Percentiles rank a stretch among this genome's conserved stretches.
Evolutionary conservation across 495 filamentous ascomycete species (phyloP).

Genomic region (Glarea lozoyensis): DNA sequence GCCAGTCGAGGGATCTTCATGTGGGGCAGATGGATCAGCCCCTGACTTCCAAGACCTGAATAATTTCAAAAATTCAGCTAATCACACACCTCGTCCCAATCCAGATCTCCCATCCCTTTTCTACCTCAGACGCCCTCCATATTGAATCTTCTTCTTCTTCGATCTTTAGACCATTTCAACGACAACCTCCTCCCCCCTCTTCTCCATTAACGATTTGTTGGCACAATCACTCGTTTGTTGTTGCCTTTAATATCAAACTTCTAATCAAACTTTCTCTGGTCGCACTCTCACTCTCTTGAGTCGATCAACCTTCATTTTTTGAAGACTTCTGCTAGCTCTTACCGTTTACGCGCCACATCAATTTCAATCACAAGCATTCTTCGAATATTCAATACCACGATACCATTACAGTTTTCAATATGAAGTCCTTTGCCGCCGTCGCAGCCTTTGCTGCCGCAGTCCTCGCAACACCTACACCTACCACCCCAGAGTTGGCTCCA

Average conservation of each 20-base stretch:
- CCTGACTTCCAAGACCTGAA: too few species aligned
- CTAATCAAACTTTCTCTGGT: conserved; percentile 21
- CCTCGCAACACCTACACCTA: conserved; percentile 45
- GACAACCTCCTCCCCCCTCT: conserved; percentile 17
- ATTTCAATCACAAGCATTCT: conserved; percentile 8
- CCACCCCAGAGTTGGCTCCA: conserved; percentile 28
- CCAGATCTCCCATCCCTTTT: too few species aligned
- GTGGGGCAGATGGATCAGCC: too few species aligned
- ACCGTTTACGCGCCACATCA: conserved; percentile 3
- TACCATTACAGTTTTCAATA: conserved; percentile 26
- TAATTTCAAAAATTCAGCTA: too few species aligned
- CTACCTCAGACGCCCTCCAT: conserved; percentile 13
- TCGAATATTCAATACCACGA: conserved; percentile 10
- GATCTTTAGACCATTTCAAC: conserved; percentile 16
- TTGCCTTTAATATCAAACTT: conserved; percentile 17
- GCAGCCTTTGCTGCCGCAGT: conserved; percentile 46
- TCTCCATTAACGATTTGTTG: conserved; percentile 17
- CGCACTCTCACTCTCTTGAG: conserved; percentile 29
- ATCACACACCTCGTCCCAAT: too few species aligned
- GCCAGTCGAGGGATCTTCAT: too few species aligned
- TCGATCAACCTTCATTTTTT: conserved; percentile 27
- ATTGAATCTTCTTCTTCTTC: conserved; percentile 13
- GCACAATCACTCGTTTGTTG: conserved; percentile 26
- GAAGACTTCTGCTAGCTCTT: conserved; percentile 8
- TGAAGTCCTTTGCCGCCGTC: conserved; percentile 44